Conservation (phyloP, 1,139 yeast genomes). For the Pichia norvegensis region DNA sequence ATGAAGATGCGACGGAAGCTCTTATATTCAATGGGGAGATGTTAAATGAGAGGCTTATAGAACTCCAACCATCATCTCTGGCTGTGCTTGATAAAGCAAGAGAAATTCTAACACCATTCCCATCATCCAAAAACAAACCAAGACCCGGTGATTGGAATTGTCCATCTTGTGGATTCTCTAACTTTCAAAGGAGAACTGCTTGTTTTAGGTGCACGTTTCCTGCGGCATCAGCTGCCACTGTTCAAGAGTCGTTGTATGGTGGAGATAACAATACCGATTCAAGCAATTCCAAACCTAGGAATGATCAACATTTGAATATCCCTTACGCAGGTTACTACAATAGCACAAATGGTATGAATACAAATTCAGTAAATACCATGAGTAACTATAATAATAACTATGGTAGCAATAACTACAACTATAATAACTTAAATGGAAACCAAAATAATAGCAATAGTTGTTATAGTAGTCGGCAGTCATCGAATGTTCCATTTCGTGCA, state of each 20-base stretch:
- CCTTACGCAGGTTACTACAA: conserved; percentile 9
- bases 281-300: neutral
- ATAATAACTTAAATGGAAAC: conserved; percentile 9
- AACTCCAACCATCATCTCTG: conserved; percentile 80
- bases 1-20: conserved; percentile 79
- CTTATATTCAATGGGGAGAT: conserved; percentile 73
- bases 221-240: conserved; percentile 61
- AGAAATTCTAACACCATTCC: conserved; percentile 75
- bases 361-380: neutral
- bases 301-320: neutral
- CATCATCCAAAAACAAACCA: conserved; percentile 82
- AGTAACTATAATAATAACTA: conserved; percentile 5
- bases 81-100: conserved; percentile 72
- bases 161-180: conserved; percentile 91
- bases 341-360: conserved; percentile 3
- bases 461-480: conserved; percentile 18
- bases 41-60: conserved; percentile 65
- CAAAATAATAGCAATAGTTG: conserved; percentile 13
- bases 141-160: conserved; percentile 98
- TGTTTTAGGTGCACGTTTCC: conserved; percentile 92
- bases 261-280: conserved; percentile 7
- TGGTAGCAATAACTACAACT: conserved; percentile 17
- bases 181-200: conserved; percentile 89
- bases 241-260: conserved; percentile 44
- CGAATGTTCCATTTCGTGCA: conserved; percentile 81